Evolutionary conservation across 805 yeast genomes (phyloP).

Genomic region (Hanseniaspora valbyensis): DNA sequence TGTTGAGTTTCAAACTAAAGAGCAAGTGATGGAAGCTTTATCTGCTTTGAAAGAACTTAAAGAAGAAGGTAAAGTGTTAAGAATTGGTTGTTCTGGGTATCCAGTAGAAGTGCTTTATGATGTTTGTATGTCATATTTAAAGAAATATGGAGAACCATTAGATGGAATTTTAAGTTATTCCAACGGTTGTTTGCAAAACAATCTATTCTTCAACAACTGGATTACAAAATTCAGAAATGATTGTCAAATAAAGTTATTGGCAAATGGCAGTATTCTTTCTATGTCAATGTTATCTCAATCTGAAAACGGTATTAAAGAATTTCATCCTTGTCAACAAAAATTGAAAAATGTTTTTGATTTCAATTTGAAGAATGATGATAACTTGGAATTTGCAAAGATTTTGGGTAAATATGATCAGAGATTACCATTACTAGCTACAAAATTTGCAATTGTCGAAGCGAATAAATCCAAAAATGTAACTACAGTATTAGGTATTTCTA

Average conservation of each 20-base stretch:
- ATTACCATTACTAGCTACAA: conserved; percentile 68
- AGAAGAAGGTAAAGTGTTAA: conserved; percentile 41
- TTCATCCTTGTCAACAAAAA: conserved; percentile 68
- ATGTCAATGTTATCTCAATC: conserved; percentile 74
- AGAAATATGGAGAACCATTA: conserved; percentile 30
- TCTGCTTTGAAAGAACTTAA: conserved; percentile 49
- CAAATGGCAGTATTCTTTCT: conserved; percentile 75
- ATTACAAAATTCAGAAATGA: conserved; percentile 1
- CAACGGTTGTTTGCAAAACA: conserved; percentile 74
- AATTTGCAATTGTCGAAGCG: conserved; percentile 64
- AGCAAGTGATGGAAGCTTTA: conserved; percentile 51
- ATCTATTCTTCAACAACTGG: conserved; percentile 35
- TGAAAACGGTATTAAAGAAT: conserved; percentile 42
- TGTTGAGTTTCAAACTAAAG: conserved; percentile 61
- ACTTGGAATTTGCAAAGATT: conserved; percentile 23
- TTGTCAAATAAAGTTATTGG: conserved; percentile 37
- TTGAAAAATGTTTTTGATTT: conserved; percentile 37
- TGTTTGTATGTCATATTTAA: conserved; percentile 31
- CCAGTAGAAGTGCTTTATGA: conserved; percentile 60
- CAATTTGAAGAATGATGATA: conserved; percentile 39
- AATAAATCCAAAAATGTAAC: conserved; percentile 35
- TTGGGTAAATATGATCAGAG: not conserved
- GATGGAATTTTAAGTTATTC: conserved; percentile 73
- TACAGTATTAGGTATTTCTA: conserved; percentile 71
- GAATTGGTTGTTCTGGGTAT: conserved; percentile 78